Conservation (phyloP, 2,329 filamentous ascomycete genomes). For the Aspergillus thermomutatus region DNA sequence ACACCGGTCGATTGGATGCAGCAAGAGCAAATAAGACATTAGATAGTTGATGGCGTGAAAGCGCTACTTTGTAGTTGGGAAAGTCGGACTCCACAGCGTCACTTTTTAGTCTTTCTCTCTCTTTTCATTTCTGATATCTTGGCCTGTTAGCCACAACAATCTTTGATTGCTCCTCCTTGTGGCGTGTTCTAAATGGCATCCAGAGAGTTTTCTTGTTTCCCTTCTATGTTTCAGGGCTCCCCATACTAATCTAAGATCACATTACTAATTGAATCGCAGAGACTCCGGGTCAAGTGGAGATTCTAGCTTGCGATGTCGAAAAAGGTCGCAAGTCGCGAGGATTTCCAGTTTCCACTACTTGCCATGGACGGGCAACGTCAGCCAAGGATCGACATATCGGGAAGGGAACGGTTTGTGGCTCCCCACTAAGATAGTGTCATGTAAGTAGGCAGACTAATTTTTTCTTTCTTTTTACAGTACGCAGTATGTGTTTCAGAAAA, state of each 20-base stretch:
- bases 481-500: not conserved
- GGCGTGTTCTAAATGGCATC: too few relatives aligned
- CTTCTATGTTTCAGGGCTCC: too few relatives aligned
- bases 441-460: not conserved
- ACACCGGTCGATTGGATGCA: not conserved
- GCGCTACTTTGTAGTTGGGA: not conserved
- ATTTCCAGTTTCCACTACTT: not conserved
- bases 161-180: not conserved
- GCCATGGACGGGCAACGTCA: constrained; percentile 3
- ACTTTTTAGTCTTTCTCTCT: not conserved
- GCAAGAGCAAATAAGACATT: not conserved
- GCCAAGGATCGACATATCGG: constrained; percentile 13
- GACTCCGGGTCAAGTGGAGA: not conserved
- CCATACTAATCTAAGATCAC: too few relatives aligned
- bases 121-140: not conserved
- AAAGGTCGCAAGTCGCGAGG: not conserved
- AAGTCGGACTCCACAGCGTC: not conserved
- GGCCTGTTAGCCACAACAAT: not conserved
- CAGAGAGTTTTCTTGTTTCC: too few relatives aligned
- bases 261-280: not conserved
- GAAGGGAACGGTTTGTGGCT: constrained; percentile 9
- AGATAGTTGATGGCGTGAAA: too few relatives aligned
- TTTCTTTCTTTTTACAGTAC: not conserved
- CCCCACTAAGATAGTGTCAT: not conserved
- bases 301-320: not conserved